Evolutionary conservation across 2,329 filamentous ascomycete species (phyloP).

Genomic region (Emmonsia crescens): DNA sequence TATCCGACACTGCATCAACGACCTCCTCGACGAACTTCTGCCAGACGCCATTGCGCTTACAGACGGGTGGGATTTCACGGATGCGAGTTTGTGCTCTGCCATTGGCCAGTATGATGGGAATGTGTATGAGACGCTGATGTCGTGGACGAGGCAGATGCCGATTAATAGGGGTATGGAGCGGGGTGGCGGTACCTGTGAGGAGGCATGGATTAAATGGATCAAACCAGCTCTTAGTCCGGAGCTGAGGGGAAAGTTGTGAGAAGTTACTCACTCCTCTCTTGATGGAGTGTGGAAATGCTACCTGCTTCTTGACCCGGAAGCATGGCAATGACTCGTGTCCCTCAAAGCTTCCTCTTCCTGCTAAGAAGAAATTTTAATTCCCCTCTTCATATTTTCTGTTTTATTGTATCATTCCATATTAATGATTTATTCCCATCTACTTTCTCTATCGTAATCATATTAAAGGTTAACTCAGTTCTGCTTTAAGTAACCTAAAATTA

Average conservation of each 20-base stretch:
- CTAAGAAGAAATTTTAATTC: not conserved
- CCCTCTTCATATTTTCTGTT: not conserved
- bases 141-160: slow-evolving; percentile 20
- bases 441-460: not conserved
- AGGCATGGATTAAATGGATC: slow-evolving; percentile 14
- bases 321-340: not conserved
- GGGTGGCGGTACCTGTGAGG: slow-evolving; percentile 10
- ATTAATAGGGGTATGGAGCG: slow-evolving; percentile 16
- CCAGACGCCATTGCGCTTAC: slow-evolving; percentile 17
- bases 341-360: not conserved
- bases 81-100: slow-evolving; percentile 15
- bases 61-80: slow-evolving; percentile 18
- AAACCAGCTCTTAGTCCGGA: slow-evolving; percentile 10
- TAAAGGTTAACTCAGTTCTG: not conserved
- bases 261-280: not conserved
- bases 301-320: too few species aligned
- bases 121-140: slow-evolving; percentile 17
- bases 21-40: slow-evolving; percentile 13
- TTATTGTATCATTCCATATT: not conserved
- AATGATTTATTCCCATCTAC: not conserved
- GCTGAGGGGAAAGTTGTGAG: slow-evolving; percentile 13
- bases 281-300: too few species aligned
- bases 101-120: slow-evolving; percentile 15
- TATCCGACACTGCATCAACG: slow-evolving; percentile 11
- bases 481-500: not conserved